Evolutionary conservation across 2,329 filamentous ascomycete species (phyloP).

Genomic region (Hansfordia pulvinata): DNA sequence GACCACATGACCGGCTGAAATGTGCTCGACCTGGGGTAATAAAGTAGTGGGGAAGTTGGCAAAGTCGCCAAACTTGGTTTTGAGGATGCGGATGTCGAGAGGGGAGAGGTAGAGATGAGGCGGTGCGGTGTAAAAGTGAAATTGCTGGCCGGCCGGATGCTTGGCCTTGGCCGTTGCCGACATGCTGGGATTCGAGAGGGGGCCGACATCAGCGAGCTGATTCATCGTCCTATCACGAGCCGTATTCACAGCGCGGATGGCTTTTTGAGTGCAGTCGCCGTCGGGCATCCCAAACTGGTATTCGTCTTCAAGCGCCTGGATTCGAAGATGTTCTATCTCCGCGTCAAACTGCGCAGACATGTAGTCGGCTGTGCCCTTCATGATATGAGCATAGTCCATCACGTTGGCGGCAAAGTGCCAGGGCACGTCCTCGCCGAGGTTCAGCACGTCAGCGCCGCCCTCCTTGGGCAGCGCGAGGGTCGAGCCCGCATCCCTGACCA

Average conservation of each 20-base stretch:
- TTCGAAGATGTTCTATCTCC: slow-evolving; percentile 61
- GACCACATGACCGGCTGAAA: slow-evolving; percentile 76
- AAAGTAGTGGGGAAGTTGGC: slow-evolving; percentile 73
- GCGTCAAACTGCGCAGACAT: slow-evolving; percentile 69
- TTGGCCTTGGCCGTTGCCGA: slow-evolving; percentile 11
- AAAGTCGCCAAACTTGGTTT: slow-evolving; percentile 77
- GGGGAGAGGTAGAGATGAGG: slow-evolving; percentile 84
- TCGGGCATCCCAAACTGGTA: slow-evolving; percentile 77
- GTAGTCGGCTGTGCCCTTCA: slow-evolving; percentile 87
- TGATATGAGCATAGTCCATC: slow-evolving; percentile 85
- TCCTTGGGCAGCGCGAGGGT: slow-evolving; percentile 82
- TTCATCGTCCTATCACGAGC: slow-evolving; percentile 59
- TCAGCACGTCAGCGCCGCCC: slow-evolving; percentile 54
- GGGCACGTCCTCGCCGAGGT: slow-evolving; percentile 63
- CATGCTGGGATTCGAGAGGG: slow-evolving; percentile 9
- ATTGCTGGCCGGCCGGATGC: slow-evolving; percentile 33
- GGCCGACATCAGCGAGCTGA: slow-evolving; percentile 12
- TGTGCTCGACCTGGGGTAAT: slow-evolving; percentile 74
- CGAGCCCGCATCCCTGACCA: slow-evolving; percentile 66
- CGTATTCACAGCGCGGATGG: slow-evolving; percentile 58
- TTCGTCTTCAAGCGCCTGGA: slow-evolving; percentile 80
- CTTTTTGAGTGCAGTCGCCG: slow-evolving; percentile 82
- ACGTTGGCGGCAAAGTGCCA: slow-evolving; percentile 95
- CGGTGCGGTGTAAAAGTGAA: slow-evolving; percentile 79
- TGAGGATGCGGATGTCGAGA: slow-evolving; percentile 83